phyloP scores from a whole-genome alignment of 345 rosid species.

The Aquilaria sinensis region DNA sequence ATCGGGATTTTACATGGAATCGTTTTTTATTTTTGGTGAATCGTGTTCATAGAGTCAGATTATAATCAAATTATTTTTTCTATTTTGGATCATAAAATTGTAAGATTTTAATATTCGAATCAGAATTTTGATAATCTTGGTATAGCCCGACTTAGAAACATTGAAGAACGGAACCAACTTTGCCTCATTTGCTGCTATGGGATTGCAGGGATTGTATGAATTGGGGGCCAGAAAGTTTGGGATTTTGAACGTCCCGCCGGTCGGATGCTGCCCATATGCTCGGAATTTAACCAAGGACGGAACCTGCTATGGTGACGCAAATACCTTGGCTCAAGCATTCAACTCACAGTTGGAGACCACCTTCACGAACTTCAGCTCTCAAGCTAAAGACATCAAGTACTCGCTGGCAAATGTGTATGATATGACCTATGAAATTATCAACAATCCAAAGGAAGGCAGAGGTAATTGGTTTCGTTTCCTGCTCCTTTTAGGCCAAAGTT shows the following conservation, averaged over 20 bases:
- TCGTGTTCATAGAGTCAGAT: too few relatives aligned
- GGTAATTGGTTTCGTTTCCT: too few relatives aligned
- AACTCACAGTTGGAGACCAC: not conserved
- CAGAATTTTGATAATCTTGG: too few relatives aligned
- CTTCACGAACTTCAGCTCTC: constrained; percentile 4
- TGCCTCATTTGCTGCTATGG: not conserved
- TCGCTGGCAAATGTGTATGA: constrained; percentile 28
- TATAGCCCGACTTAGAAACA: too few relatives aligned
- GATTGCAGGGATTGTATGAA: constrained; percentile 23
- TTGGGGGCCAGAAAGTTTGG: constrained; percentile 42
- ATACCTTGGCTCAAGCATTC: constrained; percentile 20
- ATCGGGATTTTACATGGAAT: too few relatives aligned
- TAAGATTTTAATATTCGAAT: too few relatives aligned
- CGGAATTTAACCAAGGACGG: not conserved
- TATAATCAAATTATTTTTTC: too few relatives aligned
- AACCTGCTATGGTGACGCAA: constrained; percentile 17
- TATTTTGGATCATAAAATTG: too few relatives aligned
- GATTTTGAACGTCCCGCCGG: constrained; percentile 21
- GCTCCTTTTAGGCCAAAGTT: too few relatives aligned
- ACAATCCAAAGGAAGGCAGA: constrained; percentile 21
- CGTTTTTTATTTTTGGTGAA: too few relatives aligned
- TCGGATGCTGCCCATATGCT: constrained; percentile 36
- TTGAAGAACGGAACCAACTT: too few relatives aligned
- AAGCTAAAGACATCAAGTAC: constrained; percentile 17
- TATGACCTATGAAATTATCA: constrained; percentile 12